Evolutionary conservation across 177 flowering plant species (phyloP), one percentile per base, ranked within the genome.

Genomic region (Telopea speciosissima): DNA sequence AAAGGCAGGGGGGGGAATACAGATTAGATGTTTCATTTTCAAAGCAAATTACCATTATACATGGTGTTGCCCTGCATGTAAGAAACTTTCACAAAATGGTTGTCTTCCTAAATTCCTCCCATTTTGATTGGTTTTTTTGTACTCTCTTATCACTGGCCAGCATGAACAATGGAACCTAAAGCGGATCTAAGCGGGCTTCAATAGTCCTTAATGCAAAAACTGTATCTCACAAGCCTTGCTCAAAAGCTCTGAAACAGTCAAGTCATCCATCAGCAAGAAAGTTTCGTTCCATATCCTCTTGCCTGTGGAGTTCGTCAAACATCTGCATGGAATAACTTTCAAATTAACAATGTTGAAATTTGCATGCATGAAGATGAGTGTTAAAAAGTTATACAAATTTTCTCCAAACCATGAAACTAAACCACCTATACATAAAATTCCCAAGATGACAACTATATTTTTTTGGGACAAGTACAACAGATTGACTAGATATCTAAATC

Each of bases 241-340:
- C 67, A n/a, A 3, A 26, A 62, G 63, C 56, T 62, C 65, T 42
- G 24, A 70, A 26, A 62, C 21, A 24, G 52, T 40, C n/a, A 45
- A 14, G 67, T 23, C 26, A n/a, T 49, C 5, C 12, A 26, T 64
- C 61, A 25, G 19, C 36, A 44, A 62, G 60, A 45, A 52, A 42
- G 45, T 70, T 1, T 45, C 62, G 17, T 22, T 17, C 26, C 61
- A 54, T 59, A 28, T 11, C 24, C 61, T 42, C 40, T 33, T 60
- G 61, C 65, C 54, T 16, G 60, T 73, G 59, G 66, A 73, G 31
- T 49, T 66, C 21, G 75, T 73, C 70, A 73, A 62, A 73, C 70
- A 73, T 67, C 75, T 73, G 75, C 70, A 72, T 66, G 70, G 65
- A 73, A 61, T 65, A 62, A n/a, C 28, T 72, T 40, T 60, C 40